phyloP scores from a whole-genome alignment of 352 stramenopile genomes.

The Phytopythium aichiense region DNA sequence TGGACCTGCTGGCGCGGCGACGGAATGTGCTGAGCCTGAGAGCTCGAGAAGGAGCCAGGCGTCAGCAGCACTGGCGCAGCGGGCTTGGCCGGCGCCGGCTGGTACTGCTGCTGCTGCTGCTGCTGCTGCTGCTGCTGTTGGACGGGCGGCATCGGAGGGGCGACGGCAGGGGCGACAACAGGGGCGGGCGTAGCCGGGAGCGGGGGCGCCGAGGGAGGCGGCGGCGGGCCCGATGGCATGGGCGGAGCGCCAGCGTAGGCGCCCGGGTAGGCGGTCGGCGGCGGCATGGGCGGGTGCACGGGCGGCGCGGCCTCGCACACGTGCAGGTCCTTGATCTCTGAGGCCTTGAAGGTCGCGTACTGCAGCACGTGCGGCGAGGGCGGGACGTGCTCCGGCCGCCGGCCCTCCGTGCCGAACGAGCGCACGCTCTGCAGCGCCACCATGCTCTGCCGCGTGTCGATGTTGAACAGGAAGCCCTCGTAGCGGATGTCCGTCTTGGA shows the following conservation, averaged over 20 bases:
- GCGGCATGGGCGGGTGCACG: conserved; percentile 9
- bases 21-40: conserved; percentile 20
- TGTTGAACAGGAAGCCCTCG: conserved; percentile 85
- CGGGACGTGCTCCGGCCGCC: conserved; percentile 65
- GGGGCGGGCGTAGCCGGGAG: background rate
- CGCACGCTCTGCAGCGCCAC: conserved; percentile 77
- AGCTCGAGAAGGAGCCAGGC: conserved; percentile 42
- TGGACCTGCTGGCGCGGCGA: conserved; percentile 8
- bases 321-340: conserved; percentile 84
- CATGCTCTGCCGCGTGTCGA: conserved; percentile 80
- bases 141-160: background rate
- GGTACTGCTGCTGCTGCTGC: background rate
- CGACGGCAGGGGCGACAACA: background rate
- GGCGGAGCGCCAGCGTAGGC: conserved; percentile 14
- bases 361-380: conserved; percentile 72
- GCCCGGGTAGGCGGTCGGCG: conserved; percentile 10
- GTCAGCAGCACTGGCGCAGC: conserved; percentile 45
- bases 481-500: conserved; percentile 89
- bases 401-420: conserved; percentile 80
- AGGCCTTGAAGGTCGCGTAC: conserved; percentile 79
- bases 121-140: background rate
- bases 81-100: conserved; percentile 4
- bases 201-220: conserved; percentile 11
- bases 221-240: conserved; percentile 17
- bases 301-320: conserved; percentile 69